Conservation (phyloP, 768 basidiomycete species). For the Leccinum fibrillosum region DNA sequence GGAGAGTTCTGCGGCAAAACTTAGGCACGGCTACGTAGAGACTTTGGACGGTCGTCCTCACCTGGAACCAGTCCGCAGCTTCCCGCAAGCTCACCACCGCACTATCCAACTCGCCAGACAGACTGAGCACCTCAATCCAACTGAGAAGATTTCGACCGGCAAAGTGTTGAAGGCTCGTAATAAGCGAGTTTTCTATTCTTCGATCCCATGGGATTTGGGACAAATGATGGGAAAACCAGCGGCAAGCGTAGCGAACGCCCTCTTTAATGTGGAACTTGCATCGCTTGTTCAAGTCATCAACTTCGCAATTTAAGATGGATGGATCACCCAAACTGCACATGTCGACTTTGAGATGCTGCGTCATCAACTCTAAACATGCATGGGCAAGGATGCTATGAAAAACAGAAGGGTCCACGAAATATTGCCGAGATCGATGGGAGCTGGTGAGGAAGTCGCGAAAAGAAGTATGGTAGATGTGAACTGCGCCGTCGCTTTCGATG, state of each 20-base stretch:
- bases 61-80: slow-evolving; percentile 13
- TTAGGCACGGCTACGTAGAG: background rate
- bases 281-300: slow-evolving; percentile 10
- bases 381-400: slow-evolving; percentile 14
- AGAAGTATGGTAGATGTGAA: slow-evolving; percentile 21
- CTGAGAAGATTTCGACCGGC: slow-evolving; percentile 7
- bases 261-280: slow-evolving; percentile 12
- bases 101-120: slow-evolving; percentile 15
- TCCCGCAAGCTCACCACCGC: slow-evolving; percentile 12
- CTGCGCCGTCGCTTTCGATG: slow-evolving; percentile 3
- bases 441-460: slow-evolving; percentile 21
- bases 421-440: slow-evolving; percentile 12
- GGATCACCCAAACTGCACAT: slow-evolving; percentile 14
- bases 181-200: slow-evolving; percentile 1
- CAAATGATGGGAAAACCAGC: slow-evolving; percentile 19
- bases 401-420: slow-evolving; percentile 8
- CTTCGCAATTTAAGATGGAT: slow-evolving; percentile 10
- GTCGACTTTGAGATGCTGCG: slow-evolving; percentile 10
- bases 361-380: slow-evolving; percentile 16
- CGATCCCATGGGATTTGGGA: slow-evolving; percentile 8
- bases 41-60: background rate
- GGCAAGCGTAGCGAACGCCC: slow-evolving; percentile 19
- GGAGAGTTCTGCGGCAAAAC: slow-evolving; percentile 5
- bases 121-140: slow-evolving; percentile 21
- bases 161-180: slow-evolving; percentile 11